These are phyloP conservation scores for Furcasterigmium furcatum DNA, from an alignment of 2,329 filamentous ascomycete genomes.

Conservation along the genomic window DNA sequence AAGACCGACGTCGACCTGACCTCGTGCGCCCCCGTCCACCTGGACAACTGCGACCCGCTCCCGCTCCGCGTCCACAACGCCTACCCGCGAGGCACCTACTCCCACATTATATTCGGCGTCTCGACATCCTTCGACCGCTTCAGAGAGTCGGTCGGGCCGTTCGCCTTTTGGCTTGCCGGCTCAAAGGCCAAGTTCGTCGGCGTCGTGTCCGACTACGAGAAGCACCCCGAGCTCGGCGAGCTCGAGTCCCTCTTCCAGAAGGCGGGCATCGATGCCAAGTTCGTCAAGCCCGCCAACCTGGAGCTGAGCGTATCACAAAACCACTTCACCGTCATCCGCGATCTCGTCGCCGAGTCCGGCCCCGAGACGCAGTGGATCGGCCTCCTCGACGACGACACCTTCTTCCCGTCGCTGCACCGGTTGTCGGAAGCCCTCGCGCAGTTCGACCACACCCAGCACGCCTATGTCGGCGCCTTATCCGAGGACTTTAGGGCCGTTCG, in stretches of 20 bases:
- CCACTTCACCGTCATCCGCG: constrained; percentile 53
- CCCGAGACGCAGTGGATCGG: constrained; percentile 50
- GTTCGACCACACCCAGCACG: constrained; percentile 44
- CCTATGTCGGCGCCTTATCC: constrained; percentile 55
- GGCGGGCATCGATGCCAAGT: constrained; percentile 27
- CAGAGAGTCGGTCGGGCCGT: constrained; percentile 44
- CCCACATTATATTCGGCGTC: constrained; percentile 54
- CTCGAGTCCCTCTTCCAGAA: constrained; percentile 23
- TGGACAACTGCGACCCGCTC: constrained; percentile 38
- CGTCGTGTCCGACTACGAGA: constrained; percentile 38
- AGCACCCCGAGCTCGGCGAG: constrained; percentile 21
- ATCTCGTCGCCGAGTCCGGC: constrained; percentile 40
- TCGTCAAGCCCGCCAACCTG: constrained; percentile 27
- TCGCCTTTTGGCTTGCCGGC: constrained; percentile 53
- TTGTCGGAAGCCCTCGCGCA: constrained; percentile 42
- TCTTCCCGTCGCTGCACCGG: constrained; percentile 53
- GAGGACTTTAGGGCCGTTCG: constrained; percentile 51
- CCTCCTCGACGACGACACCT: constrained; percentile 62
- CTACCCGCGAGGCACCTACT: constrained; percentile 38
- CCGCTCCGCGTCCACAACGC: constrained; percentile 41
- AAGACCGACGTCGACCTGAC: constrained; percentile 20
- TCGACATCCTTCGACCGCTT: constrained; percentile 50
- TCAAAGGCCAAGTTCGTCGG: constrained; percentile 49
- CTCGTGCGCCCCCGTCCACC: constrained; percentile 18
- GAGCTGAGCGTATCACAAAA: constrained; percentile 44